Evolutionary conservation across 441 rosid genomes (phyloP).

Genomic region (Raphanus hybrid): DNA sequence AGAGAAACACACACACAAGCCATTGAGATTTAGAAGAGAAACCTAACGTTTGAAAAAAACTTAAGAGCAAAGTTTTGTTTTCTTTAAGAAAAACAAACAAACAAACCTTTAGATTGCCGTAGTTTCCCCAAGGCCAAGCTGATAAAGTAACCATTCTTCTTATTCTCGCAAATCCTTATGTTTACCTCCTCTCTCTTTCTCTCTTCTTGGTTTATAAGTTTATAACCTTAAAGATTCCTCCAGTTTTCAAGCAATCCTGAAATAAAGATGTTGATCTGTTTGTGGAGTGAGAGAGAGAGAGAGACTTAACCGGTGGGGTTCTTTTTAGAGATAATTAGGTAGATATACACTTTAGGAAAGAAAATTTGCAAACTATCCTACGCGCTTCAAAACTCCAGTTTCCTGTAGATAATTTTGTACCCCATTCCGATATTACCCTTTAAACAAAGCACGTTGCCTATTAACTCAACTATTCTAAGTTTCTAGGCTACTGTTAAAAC

Average conservation of each 20-base stretch:
- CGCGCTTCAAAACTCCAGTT: no score
- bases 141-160: conserved; percentile 57
- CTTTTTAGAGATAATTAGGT: no score
- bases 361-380: no score
- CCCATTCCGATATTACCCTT: no score
- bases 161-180: background rate
- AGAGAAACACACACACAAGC: background rate
- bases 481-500: no score
- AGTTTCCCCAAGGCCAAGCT: conserved; percentile 90
- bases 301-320: no score
- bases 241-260: conserved; percentile 25
- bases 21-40: conserved; percentile 23
- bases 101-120: conserved; percentile 79
- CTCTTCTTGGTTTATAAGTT: background rate
- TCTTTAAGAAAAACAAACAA: background rate
- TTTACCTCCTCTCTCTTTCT: background rate
- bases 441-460: no score
- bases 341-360: no score
- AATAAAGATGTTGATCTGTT: background rate
- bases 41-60: conserved; percentile 3
- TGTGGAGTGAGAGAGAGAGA: no score
- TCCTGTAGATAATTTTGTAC: no score
- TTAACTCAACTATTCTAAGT: no score
- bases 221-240: conserved; percentile 20
- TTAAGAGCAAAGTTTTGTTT: background rate